These are phyloP conservation scores for Pestalotiopsis sp. DNA, from an alignment of 2,329 filamentous ascomycete genomes.

Conservation along the genomic window DNA sequence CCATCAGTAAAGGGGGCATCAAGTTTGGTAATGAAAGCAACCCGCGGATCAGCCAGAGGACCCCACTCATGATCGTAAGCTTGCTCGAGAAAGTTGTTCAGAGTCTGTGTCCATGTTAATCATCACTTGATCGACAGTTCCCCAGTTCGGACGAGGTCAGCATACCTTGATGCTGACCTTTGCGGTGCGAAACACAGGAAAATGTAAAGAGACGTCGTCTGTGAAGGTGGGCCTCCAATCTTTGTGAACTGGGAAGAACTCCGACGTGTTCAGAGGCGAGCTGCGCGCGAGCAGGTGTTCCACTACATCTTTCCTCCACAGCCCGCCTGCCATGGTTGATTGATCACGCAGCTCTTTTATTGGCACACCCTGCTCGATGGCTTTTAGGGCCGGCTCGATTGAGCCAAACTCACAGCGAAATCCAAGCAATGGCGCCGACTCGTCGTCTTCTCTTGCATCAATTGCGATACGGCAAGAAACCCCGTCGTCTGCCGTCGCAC, in stretches of 20 bases:
- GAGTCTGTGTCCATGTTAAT: not conserved
- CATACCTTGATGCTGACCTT: conserved; percentile 5
- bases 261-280: not conserved
- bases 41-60: not conserved
- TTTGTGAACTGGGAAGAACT: not conserved
- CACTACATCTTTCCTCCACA: conserved; percentile 1
- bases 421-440: not conserved
- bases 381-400: not conserved
- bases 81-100: conserved; percentile 3
- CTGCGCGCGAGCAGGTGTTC: not conserved
- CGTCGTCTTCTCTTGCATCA: not conserved
- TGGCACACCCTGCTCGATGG: not conserved
- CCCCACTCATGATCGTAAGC: not conserved
- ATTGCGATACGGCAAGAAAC: not conserved
- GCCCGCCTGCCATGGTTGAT: not conserved
- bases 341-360: not conserved
- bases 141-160: not conserved
- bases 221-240: not conserved
- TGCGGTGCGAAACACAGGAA: not conserved
- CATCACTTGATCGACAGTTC: not conserved
- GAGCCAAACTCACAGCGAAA: conserved; percentile 7
- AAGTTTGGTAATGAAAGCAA: conserved; percentile 8
- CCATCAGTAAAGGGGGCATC: not conserved
- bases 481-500: not conserved
- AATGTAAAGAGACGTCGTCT: not conserved